A percentile compares a stretch with the other conserved stretches of the same genome.
phyloP scores from a whole-genome alignment of 345 rosid genomes.

The Sonneratia alba region DNA sequence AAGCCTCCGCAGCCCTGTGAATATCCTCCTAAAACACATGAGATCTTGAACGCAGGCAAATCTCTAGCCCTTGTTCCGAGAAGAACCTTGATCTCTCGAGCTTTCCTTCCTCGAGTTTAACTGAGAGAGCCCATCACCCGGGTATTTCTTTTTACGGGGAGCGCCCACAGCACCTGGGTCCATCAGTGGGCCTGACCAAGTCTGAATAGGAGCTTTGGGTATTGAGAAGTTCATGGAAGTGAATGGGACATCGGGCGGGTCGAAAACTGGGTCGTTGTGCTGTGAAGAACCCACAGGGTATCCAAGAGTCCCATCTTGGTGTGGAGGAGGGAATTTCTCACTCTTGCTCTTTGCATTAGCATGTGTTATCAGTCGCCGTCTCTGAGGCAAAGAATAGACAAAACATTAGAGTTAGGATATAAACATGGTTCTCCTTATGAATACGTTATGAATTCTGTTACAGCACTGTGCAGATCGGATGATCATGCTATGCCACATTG shows the following conservation, averaged over 20 bases:
- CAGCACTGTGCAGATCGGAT: not conserved
- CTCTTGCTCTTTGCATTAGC: conserved; percentile 95
- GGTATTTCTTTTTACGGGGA: conserved; percentile 44
- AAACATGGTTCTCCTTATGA: not conserved
- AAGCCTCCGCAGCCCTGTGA: not conserved
- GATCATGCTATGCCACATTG: not conserved
- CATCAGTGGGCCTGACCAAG: conserved; percentile 95
- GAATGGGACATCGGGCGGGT: conserved; percentile 58
- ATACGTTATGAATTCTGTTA: not conserved
- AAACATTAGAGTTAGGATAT: not conserved
- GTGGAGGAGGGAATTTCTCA: conserved; percentile 96
- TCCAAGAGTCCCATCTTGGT: conserved; percentile 86
- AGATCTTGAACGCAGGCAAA: not conserved
- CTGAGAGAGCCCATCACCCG: conserved; percentile 24
- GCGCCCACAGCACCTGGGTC: conserved; percentile 31
- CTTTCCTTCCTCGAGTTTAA: conserved; percentile 24
- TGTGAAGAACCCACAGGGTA: conserved; percentile 72
- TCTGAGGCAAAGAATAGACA: conserved; percentile 31
- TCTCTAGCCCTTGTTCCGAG: conserved; percentile 1
- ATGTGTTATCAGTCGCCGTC: conserved; percentile 74
- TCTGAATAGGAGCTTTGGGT: conserved; percentile 59
- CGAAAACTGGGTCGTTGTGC: conserved; percentile 57
- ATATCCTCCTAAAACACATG: not conserved
- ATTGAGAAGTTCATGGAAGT: conserved; percentile 61
- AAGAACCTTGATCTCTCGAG: conserved; percentile 5